Evolutionary conservation across 305 asterid species (phyloP), one percentile per base, ranked within the genome.

Genomic region (Solanum hybrid): DNA sequence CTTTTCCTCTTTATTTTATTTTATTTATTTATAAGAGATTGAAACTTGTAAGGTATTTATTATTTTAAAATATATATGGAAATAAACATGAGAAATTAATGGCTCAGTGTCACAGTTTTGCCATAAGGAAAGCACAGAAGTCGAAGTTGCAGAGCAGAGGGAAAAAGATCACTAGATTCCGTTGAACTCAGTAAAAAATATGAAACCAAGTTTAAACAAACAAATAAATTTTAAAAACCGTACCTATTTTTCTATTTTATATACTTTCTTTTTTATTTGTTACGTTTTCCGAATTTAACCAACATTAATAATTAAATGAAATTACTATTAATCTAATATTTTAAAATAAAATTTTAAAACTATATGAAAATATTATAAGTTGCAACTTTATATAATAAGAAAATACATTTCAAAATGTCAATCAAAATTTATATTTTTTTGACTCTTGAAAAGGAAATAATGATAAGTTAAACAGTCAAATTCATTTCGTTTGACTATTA

Each of bases 101-200:
- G 17, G 87, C 76, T 31, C 4, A 56, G 45, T 17, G 76, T 51
- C 13, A 17, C 75, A 84, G 87, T 29, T 10, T 37, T 17, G 87
- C 87, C 87, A 31, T 56, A 85, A 85, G 87, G 87, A 29, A n/a
- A 56, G 32, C 87, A 32, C 87, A 85, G 4, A 51, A 19, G 6
- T 56, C 88, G 40, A 84, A 45, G 87, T 0, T 56, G 31, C 87
- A 84, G 75, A 56, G 76, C 88, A 31, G 88, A 56, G 76, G 35
- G 88, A 56, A 85, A 56, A 85, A 31, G 76, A 85, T 51, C 88
- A 56, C 45, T 85, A 85, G 88, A 85, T 85, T 85, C 76, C 88
- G 32, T 85, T 56, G 88, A 56, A 85, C 76, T 56, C 45, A 22
- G 42, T 84, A 84, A 84, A 17, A 84, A 82, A 19, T 4, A 29